phyloP scores from a whole-genome alignment of 768 basidiomycete species.

The Hirschioporus abietinus region DNA sequence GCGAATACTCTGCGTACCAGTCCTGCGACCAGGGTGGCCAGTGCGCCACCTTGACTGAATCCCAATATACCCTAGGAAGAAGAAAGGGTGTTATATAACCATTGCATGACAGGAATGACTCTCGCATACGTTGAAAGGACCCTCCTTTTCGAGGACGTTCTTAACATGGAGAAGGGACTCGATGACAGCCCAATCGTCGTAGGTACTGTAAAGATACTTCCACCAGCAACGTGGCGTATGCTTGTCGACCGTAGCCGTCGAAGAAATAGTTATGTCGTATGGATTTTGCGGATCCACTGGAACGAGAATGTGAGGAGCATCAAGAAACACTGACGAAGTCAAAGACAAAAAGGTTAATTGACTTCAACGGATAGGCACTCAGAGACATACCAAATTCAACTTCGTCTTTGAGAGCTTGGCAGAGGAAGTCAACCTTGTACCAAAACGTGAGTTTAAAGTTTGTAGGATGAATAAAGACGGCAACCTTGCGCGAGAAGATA shows the following conservation, averaged over 20 bases:
- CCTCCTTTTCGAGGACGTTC: neutral
- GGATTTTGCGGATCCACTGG: slow-evolving; percentile 1
- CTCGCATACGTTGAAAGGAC: slow-evolving; percentile 2
- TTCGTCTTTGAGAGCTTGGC: slow-evolving; percentile 2
- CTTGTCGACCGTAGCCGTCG: neutral
- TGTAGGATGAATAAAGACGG: neutral
- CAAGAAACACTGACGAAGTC: neutral
- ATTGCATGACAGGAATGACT: neutral
- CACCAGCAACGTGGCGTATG: neutral
- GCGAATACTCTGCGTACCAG: neutral
- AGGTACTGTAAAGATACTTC: neutral
- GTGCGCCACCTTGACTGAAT: slow-evolving; percentile 3
- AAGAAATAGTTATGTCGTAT: neutral
- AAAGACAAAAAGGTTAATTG: slow-evolving; percentile 1
- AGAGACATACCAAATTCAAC: slow-evolving; percentile 1
- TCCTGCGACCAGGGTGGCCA: neutral
- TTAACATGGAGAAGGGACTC: neutral
- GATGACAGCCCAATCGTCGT: neutral
- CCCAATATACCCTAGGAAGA: neutral
- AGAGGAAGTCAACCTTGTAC: neutral
- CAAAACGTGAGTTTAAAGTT: neutral
- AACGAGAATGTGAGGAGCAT: neutral
- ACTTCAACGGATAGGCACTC: neutral
- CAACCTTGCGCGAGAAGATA: neutral
- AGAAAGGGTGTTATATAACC: neutral